A percentile compares a stretch with the other conserved stretches of the same genome.
Evolutionary conservation across 352 stramenopile genomes (phyloP).

Genomic region (Phytophthora colocasiae): DNA sequence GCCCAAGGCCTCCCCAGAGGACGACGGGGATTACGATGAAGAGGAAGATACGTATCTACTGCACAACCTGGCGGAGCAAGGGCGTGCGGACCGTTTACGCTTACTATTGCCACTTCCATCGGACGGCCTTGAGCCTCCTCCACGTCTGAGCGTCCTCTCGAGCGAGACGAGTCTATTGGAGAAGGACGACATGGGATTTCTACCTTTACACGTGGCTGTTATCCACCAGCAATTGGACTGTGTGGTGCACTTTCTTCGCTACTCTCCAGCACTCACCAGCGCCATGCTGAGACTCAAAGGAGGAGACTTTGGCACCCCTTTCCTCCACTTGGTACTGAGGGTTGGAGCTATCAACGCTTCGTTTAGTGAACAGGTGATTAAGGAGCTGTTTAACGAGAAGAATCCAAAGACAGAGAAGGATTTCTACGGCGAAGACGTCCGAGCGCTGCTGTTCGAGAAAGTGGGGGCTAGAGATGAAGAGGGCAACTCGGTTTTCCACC

Average conservation of each 20-base stretch:
- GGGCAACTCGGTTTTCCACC: conserved; percentile 81
- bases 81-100: conserved; percentile 51
- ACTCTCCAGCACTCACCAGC: conserved; percentile 70
- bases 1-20: conserved; percentile 20
- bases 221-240: conserved; percentile 62
- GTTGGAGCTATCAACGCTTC: conserved; percentile 63
- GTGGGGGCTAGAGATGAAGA: conserved; percentile 70
- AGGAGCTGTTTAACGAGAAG: conserved; percentile 42
- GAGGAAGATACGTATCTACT: conserved; percentile 53
- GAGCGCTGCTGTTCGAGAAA: conserved; percentile 58
- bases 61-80: conserved; percentile 71
- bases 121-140: conserved; percentile 8
- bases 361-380: conserved; percentile 52
- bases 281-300: conserved; percentile 76
- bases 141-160: conserved; percentile 49
- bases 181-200: conserved; percentile 86
- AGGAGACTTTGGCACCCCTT: conserved; percentile 64
- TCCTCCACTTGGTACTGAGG: conserved; percentile 74
- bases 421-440: conserved; percentile 47
- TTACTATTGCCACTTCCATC: conserved; percentile 49
- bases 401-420: background rate
- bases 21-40: conserved; percentile 54
- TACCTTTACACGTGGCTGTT: conserved; percentile 78
- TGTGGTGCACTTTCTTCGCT: conserved; percentile 57
- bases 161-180: conserved; percentile 69